Conservation (phyloP, 1,139 yeast genomes). For the Candida albicans region DNA sequence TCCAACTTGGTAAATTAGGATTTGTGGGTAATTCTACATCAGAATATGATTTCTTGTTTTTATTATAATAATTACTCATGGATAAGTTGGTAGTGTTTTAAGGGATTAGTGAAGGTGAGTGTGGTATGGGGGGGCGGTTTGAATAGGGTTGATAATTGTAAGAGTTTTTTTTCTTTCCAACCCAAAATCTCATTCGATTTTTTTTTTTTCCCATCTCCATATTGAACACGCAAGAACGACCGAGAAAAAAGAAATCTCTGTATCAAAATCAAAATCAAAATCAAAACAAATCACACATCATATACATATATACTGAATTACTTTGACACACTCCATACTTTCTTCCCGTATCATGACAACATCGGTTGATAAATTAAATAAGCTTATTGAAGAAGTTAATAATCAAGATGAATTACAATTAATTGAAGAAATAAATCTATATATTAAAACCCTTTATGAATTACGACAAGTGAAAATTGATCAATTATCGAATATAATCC, state of each 20-base stretch:
- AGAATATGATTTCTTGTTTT: constrained; percentile 34
- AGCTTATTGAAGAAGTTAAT: constrained; percentile 44
- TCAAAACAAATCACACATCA: no score
- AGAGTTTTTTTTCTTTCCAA: no score
- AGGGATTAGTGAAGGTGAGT: no score
- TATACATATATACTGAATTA: no score
- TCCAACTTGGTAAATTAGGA: constrained; percentile 73
- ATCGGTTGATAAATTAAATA: constrained; percentile 4
- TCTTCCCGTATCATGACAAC: not conserved
- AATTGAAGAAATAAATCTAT: constrained; percentile 47
- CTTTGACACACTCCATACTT: no score
- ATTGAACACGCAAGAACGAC: no score
- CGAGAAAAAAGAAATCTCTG: no score
- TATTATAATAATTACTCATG: constrained; percentile 17
- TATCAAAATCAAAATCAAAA: no score
- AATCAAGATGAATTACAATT: constrained; percentile 54
- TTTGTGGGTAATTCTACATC: constrained; percentile 45
- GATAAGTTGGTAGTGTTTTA: not conserved
- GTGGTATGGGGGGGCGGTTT: constrained; percentile 6
- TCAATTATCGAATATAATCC: constrained; percentile 20
- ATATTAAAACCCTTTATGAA: constrained; percentile 29
- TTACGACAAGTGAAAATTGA: constrained; percentile 27
- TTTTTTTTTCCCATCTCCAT: no score
- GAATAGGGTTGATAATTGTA: not conserved
- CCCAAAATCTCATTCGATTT: no score